Evolutionary conservation across 768 basidiomycete species (phyloP), one percentile per base, ranked within the genome.

Genomic region (Chalciporus sphaerocephalus): DNA sequence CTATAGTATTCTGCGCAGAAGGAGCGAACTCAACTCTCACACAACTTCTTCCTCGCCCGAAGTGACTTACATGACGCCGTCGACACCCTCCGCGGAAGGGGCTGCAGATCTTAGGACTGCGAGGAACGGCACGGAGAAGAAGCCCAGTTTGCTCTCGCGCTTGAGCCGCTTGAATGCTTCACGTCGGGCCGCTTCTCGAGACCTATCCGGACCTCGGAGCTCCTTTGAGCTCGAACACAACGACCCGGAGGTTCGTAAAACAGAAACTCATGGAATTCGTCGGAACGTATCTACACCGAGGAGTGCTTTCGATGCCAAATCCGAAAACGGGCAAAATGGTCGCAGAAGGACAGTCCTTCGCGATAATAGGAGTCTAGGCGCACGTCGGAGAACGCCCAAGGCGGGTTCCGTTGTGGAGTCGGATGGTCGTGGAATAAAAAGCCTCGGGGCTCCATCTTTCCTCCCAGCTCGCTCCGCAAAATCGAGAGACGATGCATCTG

Each of bases 401-500:
- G 2, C 1, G n/a, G 30, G n/a, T 32, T 12, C 12, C 6, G n/a
- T n/a, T n/a, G n/a, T n/a, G n/a, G n/a, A n/a, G n/a, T n/a, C n/a
- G n/a, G 46, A 41, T 20, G 33, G 16, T 33, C 20, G 28, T 37
- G 25, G 27, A 25, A 47, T 38, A 28, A 40, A 36, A 23, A 33
- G n/a, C 10, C 46, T 34, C 40, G 51, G 33, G 5, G 30, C 41
- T 2, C 57, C 52, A 8, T 62, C 55, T 11, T 60, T 62, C 25
- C 3, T 62, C 39, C 52, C 58, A 17, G 13, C 42, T 25, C 53
- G 46, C 23, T 59, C 59, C 34, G 58, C 59, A 24, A 50, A 51
- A 24, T 37, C 41, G 27, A 59, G 58, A 33, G 58, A 61, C 35
- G 20, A 47, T 20, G 50, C 57, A n/a, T 42, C 56, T 4, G 42